Evolutionary conservation across 352 stramenopile species (phyloP).

Genomic region (Phytophthora vignae): DNA sequence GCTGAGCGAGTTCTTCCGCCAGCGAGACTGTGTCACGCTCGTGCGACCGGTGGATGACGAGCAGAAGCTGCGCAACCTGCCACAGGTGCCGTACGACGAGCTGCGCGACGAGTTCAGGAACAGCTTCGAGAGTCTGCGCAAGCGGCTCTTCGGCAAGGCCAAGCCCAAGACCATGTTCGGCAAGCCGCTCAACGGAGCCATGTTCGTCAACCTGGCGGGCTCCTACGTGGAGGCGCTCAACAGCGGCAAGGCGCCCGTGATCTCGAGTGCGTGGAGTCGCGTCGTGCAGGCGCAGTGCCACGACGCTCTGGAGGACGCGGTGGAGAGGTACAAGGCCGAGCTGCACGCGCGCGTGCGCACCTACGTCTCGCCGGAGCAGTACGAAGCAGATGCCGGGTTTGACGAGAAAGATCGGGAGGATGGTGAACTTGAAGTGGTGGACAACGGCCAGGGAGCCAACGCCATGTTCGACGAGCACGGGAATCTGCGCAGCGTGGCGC

Average conservation of each 20-base stretch:
- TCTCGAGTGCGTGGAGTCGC: slow-evolving; percentile 90
- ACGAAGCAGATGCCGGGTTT: slow-evolving; percentile 59
- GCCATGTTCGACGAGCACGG: slow-evolving; percentile 84
- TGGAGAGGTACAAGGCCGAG: slow-evolving; percentile 84
- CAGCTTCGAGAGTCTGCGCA: slow-evolving; percentile 76
- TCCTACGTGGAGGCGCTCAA: slow-evolving; percentile 91
- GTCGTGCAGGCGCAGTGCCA: slow-evolving; percentile 89
- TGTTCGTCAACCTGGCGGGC: slow-evolving; percentile 85
- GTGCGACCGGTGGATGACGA: slow-evolving; percentile 90
- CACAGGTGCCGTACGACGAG: slow-evolving; percentile 73
- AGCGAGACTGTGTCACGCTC: slow-evolving; percentile 91
- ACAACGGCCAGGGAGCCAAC: slow-evolving; percentile 61
- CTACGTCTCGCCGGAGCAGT: slow-evolving; percentile 68
- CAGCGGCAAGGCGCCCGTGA: slow-evolving; percentile 86
- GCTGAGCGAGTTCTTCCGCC: slow-evolving; percentile 85
- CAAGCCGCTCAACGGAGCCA: slow-evolving; percentile 86
- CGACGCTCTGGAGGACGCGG: slow-evolving; percentile 77
- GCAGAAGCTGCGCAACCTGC: slow-evolving; percentile 76
- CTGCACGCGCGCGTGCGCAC: slow-evolving; percentile 55
- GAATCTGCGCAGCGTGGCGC: slow-evolving; percentile 60
- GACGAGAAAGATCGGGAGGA: slow-evolving; percentile 29
- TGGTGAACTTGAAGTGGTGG: slow-evolving; percentile 49
- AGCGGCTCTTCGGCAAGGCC: slow-evolving; percentile 73
- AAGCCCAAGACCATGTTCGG: slow-evolving; percentile 89
- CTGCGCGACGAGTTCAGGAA: slow-evolving; percentile 84